These are phyloP conservation scores for Aspergillus oerlinghausenensis DNA, from an alignment of 2,329 filamentous ascomycete species.

Conservation along the genomic window DNA sequence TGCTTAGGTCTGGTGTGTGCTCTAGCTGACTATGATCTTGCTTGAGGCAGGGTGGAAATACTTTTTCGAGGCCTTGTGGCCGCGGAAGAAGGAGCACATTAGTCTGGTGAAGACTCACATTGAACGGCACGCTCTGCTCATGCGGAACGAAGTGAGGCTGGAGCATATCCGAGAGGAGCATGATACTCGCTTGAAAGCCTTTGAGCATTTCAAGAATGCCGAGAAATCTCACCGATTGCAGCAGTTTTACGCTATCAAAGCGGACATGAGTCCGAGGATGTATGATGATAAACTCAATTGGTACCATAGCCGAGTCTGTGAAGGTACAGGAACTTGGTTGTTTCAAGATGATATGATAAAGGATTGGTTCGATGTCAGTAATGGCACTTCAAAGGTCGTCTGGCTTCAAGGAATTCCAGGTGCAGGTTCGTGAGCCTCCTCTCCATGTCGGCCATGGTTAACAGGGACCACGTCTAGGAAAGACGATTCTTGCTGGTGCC, in stretches of 20 bases:
- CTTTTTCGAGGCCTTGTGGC: conserved; percentile 6
- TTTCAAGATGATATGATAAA: conserved; percentile 3
- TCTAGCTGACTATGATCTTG: no score
- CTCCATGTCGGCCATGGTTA: no score
- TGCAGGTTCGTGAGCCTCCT: conserved; percentile 5
- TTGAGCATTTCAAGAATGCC: conserved; percentile 4
- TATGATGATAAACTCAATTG: conserved; percentile 4
- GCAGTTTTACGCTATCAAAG: not conserved
- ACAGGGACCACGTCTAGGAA: not conserved
- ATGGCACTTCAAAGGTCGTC: not conserved
- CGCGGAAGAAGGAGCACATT: not conserved
- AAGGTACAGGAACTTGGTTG: conserved; percentile 4
- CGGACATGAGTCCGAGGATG: not conserved
- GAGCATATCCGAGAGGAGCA: conserved; percentile 3
- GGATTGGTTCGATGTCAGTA: conserved; percentile 1
- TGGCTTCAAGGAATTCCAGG: conserved; percentile 23
- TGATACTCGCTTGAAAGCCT: conserved; percentile 1
- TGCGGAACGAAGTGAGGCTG: conserved; percentile 6
- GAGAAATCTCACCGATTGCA: conserved; percentile 1
- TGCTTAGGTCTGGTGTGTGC: no score
- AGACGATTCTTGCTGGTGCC: conserved; percentile 10
- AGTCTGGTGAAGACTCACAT: conserved; percentile 2
- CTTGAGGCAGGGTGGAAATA: conserved; percentile 5
- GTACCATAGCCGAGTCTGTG: not conserved
- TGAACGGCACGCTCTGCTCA: conserved; percentile 3